Percentiles rank a stretch among this genome's conserved stretches.
phyloP scores from a whole-genome alignment of 139 green algal species.

The Mychonastes homosphaera region DNA sequence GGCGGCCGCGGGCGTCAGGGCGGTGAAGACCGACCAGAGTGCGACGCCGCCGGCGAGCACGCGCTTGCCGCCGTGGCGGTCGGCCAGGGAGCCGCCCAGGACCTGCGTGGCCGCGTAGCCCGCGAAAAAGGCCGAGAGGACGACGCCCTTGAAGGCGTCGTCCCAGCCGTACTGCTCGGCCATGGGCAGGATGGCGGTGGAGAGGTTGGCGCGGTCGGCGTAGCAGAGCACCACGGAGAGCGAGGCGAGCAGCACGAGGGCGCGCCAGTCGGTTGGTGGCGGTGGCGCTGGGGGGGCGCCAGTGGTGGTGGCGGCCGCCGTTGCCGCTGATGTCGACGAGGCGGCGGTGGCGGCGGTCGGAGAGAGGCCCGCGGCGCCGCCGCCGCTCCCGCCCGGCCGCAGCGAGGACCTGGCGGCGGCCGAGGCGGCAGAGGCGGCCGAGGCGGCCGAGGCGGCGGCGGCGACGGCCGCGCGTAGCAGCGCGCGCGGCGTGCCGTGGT shows the following conservation, averaged over 20 bases:
- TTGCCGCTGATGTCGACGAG: no score
- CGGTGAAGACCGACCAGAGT: slow-evolving; percentile 58
- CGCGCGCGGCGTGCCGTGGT: no score
- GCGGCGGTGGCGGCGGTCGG: no score
- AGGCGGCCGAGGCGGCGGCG: no score
- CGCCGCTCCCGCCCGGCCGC: no score
- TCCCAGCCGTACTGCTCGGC: slow-evolving; percentile 53
- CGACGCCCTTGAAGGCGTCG: slow-evolving; percentile 42
- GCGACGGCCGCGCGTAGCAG: no score
- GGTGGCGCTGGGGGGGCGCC: no score
- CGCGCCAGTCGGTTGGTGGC: no score
- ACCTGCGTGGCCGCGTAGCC: slow-evolving; percentile 63
- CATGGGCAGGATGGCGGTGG: slow-evolving; percentile 65
- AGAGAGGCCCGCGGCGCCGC: no score
- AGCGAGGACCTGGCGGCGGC: no score
- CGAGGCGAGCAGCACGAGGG: slow-evolving; percentile 45
- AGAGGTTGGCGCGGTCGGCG: slow-evolving; percentile 57
- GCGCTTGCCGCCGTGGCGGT: slow-evolving; percentile 50
- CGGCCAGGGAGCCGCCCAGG: slow-evolving; percentile 40
- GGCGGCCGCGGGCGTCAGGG: slow-evolving; percentile 41
- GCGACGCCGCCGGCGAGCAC: slow-evolving; percentile 43
- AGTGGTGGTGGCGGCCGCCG: no score
- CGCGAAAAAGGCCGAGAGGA: slow-evolving; percentile 65
- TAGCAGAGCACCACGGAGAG: slow-evolving; percentile 64
- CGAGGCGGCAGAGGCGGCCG: no score